These are phyloP conservation scores for Flaveria ramosissima DNA, from an alignment of 129 eudicot genomes.

Conservation along the genomic window DNA sequence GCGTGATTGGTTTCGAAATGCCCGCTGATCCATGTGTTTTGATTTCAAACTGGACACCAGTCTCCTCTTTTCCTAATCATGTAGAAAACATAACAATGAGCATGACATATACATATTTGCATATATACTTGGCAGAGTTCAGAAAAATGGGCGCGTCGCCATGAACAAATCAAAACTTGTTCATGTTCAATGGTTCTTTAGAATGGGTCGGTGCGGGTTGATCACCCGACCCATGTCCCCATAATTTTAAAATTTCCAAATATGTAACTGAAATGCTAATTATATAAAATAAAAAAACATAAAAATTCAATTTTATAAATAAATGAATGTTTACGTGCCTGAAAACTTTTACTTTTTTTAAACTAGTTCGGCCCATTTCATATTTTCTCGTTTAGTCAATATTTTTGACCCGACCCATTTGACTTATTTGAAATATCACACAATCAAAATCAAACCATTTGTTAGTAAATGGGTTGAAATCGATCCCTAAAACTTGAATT, in stretches of 20 bases:
- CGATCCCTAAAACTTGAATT: not conserved
- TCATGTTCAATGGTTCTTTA: not conserved
- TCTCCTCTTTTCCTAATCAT: slow-evolving; percentile 75
- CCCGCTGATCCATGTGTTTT: slow-evolving; percentile 58
- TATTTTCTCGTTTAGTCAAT: not conserved
- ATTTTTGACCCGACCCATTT: not conserved
- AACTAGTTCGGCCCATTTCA: not conserved
- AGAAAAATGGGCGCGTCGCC: not conserved
- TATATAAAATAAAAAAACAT: not conserved
- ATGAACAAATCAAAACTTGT: not conserved
- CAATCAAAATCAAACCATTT: not conserved
- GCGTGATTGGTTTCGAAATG: slow-evolving; percentile 64
- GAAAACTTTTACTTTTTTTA: not conserved
- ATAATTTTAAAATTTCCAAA: not conserved
- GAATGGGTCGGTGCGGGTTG: not conserved
- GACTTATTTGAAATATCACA: not conserved
- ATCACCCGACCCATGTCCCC: not conserved
- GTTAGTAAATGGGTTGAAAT: not conserved
- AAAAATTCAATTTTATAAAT: not conserved
- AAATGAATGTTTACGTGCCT: not conserved
- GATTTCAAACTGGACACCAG: slow-evolving; percentile 75
- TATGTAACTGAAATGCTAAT: not conserved
- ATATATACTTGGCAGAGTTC: not conserved
- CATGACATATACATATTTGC: not conserved
- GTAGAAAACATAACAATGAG: not conserved